Evolutionary conservation across 371 early-diverging fungal species (phyloP).

Genomic region (Mucor circinelloides): DNA sequence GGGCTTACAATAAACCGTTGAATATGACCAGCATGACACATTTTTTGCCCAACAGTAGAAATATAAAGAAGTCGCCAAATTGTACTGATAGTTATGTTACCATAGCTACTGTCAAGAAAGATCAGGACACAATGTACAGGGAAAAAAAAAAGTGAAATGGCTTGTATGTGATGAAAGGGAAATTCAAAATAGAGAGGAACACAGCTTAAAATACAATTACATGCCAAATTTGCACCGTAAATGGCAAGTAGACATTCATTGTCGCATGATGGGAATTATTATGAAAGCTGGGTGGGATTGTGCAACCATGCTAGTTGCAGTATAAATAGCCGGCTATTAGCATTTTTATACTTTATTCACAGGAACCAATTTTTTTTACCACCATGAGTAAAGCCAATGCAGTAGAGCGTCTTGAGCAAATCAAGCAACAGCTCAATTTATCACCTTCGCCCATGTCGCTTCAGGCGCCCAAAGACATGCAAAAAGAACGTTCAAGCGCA

Average conservation of each 20-base stretch:
- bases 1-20: too few species aligned
- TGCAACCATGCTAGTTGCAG: background rate
- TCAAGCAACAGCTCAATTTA: constrained; percentile 40
- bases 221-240: background rate
- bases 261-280: background rate
- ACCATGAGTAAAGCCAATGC: background rate
- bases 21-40: too few species aligned
- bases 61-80: too few species aligned
- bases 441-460: constrained; percentile 41
- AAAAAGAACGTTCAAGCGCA: constrained; percentile 57
- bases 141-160: too few species aligned
- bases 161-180: too few species aligned
- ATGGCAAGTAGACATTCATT: background rate
- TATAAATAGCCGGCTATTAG: background rate
- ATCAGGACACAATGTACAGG: too few species aligned
- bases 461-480: constrained; percentile 41
- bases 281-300: background rate
- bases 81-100: too few species aligned
- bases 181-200: too few species aligned
- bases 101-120: too few species aligned
- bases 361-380: background rate
- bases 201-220: constrained; percentile 4
- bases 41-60: too few species aligned
- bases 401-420: constrained; percentile 12
- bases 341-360: background rate